A percentile compares a stretch with the other conserved stretches of the same genome.
Conservation (phyloP, 108 stramenopile species). For the Conticribra weissflogii region DNA sequence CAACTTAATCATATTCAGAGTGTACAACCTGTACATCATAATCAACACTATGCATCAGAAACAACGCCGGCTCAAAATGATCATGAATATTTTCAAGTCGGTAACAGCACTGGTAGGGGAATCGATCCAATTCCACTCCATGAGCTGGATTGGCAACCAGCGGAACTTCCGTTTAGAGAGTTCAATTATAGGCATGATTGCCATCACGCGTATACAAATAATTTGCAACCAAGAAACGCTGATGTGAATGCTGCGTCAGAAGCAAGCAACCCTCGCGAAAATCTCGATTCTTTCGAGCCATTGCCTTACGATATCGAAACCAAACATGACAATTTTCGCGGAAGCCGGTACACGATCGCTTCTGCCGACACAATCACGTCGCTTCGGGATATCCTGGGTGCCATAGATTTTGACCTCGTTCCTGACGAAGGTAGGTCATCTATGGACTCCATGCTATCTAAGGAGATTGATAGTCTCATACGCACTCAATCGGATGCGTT, state of each 20-base stretch:
- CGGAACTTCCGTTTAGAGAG: neutral
- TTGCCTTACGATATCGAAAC: conserved; percentile 3
- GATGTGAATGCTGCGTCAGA: neutral
- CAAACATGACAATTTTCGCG: no score
- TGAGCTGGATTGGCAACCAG: neutral
- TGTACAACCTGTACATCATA: no score
- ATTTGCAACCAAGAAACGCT: neutral
- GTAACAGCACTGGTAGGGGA: no score
- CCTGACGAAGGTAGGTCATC: conserved; percentile 21
- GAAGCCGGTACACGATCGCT: neutral
- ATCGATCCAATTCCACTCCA: neutral
- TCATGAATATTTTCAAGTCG: no score
- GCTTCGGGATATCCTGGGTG: conserved; percentile 10
- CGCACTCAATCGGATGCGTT: conserved; percentile 20
- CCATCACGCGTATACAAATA: no score
- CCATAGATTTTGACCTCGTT: conserved; percentile 17
- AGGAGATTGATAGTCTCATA: conserved; percentile 24
- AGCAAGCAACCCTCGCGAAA: neutral
- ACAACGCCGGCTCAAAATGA: no score
- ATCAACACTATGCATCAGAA: no score
- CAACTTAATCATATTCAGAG: no score
- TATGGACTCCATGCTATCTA: conserved; percentile 12
- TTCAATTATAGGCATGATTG: no score
- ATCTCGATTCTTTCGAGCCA: conserved; percentile 7
- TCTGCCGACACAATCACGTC: conserved; percentile 16